These are phyloP conservation scores for Saccharomycodes ludwigii DNA, from an alignment of 805 yeast genomes.

Conservation along the genomic window DNA sequence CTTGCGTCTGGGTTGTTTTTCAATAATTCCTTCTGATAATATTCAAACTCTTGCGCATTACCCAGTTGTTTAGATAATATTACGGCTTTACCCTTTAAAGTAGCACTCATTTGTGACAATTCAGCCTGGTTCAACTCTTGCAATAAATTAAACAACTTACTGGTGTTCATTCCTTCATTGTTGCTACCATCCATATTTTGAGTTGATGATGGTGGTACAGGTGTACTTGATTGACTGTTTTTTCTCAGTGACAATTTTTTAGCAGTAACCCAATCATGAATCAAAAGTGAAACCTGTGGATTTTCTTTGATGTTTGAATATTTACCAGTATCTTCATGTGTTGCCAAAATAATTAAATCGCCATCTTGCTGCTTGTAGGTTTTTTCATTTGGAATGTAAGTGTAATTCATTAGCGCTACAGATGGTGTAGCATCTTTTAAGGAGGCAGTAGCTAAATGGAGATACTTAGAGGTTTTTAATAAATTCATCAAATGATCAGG, in stretches of 20 bases:
- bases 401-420: conserved; percentile 84
- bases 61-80: conserved; percentile 28
- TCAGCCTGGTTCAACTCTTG: conserved; percentile 72
- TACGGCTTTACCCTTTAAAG: conserved; percentile 60
- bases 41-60: conserved; percentile 37
- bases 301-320: conserved; percentile 55
- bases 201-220: conserved; percentile 18
- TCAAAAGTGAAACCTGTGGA: conserved; percentile 67
- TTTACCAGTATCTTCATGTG: conserved; percentile 62
- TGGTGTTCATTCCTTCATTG: conserved; percentile 21
- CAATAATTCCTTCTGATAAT: conserved; percentile 50
- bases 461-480: conserved; percentile 49
- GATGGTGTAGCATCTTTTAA: conserved; percentile 56
- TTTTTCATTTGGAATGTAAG: conserved; percentile 38
- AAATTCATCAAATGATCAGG: conserved; percentile 31
- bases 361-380: conserved; percentile 26
- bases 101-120: conserved; percentile 68
- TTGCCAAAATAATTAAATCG: conserved; percentile 55
- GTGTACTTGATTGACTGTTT: conserved; percentile 17
- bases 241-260: conserved; percentile 27
- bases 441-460: conserved; percentile 75
- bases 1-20: conserved; percentile 58
- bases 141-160: conserved; percentile 46
- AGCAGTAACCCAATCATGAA: conserved; percentile 85
- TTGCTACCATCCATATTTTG: conserved; percentile 3